Conservation (phyloP, 495 filamentous ascomycete species). For the Coniosporium apollinis region DNA sequence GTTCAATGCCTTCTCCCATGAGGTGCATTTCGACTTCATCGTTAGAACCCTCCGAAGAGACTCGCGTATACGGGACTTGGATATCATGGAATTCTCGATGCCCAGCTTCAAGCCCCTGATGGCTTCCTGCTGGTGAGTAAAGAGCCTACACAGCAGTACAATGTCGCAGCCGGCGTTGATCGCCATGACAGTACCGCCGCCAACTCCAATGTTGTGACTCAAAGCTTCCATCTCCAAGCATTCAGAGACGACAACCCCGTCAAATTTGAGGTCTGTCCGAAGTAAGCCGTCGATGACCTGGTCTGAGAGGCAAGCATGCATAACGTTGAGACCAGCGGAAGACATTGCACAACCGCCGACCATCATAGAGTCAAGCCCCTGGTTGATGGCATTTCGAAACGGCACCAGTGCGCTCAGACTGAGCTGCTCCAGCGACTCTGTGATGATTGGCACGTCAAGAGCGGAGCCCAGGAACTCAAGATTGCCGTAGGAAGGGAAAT, state of each 20-base stretch:
- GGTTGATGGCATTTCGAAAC: constrained; percentile 68
- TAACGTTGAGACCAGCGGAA: constrained; percentile 72
- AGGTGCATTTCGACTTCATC: constrained; percentile 62
- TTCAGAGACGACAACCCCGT: constrained; percentile 83
- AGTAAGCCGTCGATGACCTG: constrained; percentile 78
- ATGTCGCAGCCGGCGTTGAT: constrained; percentile 84
- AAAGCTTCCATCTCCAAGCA: constrained; percentile 92
- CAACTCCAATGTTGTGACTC: constrained; percentile 80
- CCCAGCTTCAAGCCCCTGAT: constrained; percentile 71
- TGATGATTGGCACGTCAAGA: constrained; percentile 78
- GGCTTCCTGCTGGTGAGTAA: constrained; percentile 72
- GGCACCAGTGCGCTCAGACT: constrained; percentile 70
- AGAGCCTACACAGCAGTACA: constrained; percentile 68
- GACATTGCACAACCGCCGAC: constrained; percentile 79
- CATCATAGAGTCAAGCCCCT: constrained; percentile 83
- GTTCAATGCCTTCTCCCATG: constrained; percentile 69
- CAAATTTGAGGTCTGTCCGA: constrained; percentile 65
- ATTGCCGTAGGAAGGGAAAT: constrained; percentile 86
- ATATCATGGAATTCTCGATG: constrained; percentile 69
- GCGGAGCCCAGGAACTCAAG: constrained; percentile 79
- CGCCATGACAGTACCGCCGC: constrained; percentile 83
- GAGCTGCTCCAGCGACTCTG: constrained; percentile 74
- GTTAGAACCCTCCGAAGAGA: constrained; percentile 56
- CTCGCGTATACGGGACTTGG: constrained; percentile 52
- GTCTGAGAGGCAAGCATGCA: constrained; percentile 81